Percentiles rank a stretch among this genome's conserved stretches.
phyloP scores from a whole-genome alignment of 1,284 basidiomycete genomes.

The Cystobasidium slooffiae region DNA sequence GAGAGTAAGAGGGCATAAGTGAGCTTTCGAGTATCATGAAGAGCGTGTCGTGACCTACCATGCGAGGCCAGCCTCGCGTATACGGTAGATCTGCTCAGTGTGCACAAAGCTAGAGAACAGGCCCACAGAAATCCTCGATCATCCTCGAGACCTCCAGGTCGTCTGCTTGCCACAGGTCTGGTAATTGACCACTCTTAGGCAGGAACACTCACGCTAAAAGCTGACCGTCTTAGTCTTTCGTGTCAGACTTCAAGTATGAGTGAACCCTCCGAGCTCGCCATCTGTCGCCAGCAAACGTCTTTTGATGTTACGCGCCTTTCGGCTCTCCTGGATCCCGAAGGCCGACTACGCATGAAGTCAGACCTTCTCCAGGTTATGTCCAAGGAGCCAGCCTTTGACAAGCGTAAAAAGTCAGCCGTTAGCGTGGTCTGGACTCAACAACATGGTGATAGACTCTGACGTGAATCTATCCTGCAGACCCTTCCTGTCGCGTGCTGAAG shows the following conservation, averaged over 20 bases:
- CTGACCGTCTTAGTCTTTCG: neutral
- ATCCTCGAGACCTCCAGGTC: neutral
- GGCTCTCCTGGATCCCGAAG: conserved; percentile 19
- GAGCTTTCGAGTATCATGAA: neutral
- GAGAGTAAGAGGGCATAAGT: neutral
- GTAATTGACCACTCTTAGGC: no score
- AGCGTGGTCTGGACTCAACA: neutral
- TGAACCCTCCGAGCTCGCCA: neutral
- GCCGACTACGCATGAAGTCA: conserved; percentile 2
- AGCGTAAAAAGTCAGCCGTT: conserved; percentile 1
- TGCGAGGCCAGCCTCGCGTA: conserved; percentile 11
- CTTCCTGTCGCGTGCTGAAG: conserved; percentile 64
- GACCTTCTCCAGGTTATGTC: conserved; percentile 10
- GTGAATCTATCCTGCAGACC: conserved; percentile 56
- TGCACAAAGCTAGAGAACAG: no score
- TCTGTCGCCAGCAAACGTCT: neutral
- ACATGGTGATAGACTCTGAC: neutral
- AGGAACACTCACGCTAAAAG: no score
- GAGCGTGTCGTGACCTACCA: neutral
- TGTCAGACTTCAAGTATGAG: neutral
- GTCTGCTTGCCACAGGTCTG: no score
- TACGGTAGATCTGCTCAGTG: no score
- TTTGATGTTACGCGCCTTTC: conserved; percentile 6
- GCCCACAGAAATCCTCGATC: conserved; percentile 7
- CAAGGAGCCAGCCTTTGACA: conserved; percentile 16